phyloP scores from a whole-genome alignment of 2,329 filamentous ascomycete species.

The Coniella vitis region DNA sequence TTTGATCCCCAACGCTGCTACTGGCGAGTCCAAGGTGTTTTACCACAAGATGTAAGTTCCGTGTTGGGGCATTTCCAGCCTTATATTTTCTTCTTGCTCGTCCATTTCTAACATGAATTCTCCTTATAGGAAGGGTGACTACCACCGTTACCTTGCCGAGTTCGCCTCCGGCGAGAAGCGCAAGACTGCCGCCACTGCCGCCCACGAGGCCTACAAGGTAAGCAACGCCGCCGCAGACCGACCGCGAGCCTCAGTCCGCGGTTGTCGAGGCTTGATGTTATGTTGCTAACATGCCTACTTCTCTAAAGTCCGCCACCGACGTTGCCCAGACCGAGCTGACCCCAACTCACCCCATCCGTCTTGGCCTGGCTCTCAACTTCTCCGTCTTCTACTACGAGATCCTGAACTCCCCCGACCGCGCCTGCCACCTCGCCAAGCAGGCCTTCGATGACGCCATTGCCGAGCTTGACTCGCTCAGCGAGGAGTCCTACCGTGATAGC shows the following conservation, averaged over 20 bases:
- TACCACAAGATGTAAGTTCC: slow-evolving; percentile 96
- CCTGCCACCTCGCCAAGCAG: slow-evolving; percentile 98
- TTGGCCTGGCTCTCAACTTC: slow-evolving; percentile 97
- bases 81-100: neutral
- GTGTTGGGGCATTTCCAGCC: neutral
- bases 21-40: slow-evolving; percentile 98
- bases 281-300: slow-evolving; percentile 12
- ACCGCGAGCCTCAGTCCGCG: too few species aligned
- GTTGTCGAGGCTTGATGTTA: neutral
- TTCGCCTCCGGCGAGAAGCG: slow-evolving; percentile 90
- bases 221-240: neutral
- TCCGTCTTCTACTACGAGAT: slow-evolving; percentile 99
- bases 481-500: slow-evolving; percentile 98
- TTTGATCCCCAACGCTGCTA: slow-evolving; percentile 91
- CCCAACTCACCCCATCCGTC: slow-evolving; percentile 94
- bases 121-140: slow-evolving; percentile 79
- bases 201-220: slow-evolving; percentile 97
- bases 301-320: slow-evolving; percentile 79
- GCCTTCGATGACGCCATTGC: slow-evolving; percentile 98
- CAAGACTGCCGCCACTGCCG: slow-evolving; percentile 78
- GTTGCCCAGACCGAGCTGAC: slow-evolving; percentile 97
- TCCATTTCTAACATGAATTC: slow-evolving; percentile 8
- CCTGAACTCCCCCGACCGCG: slow-evolving; percentile 93
- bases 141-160: slow-evolving; percentile 92
- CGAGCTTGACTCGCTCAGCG: slow-evolving; percentile 93